Evolutionary conservation across 164 flowering plant species (phyloP), one percentile per base, ranked within the genome.

Genomic region (Vitis riparia): DNA sequence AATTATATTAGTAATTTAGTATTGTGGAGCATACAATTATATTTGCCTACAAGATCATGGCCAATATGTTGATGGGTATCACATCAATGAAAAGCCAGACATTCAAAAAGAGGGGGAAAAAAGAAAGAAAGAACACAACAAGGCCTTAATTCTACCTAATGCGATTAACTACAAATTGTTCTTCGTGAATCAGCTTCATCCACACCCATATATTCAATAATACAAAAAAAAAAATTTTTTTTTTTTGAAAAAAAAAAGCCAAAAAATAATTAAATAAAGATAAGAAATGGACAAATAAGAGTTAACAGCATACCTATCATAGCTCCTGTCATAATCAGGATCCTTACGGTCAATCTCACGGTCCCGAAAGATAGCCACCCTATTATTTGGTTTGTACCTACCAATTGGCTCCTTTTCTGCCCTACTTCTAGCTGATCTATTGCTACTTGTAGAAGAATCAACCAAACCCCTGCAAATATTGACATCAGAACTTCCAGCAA

Each of bases 321-420:
- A 93, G 84, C 68, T 96, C 77, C 99, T 82, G 79, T 96, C 91
- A 86, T 88, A 96, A 75, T 96, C 99, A 67, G 98, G 99, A 65
- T 96, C 98, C 73, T 89, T 90, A 11, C 92, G 84, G 11, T 96
- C 99, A 75, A 91, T 71, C 53, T 93, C 99, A 73, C 97, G 97
- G 55, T 96, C 99, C 30, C 99, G 88, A 70, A 93, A 89, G 62
- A 96, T 92, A 66, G 99, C 99, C 67, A 96, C 99, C 81, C 91
- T 85, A 68, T 50, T 95, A 80, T 84, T 91, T 55, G 87, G 69
- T 72, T 74, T 90, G 79, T 75, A 70, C 80, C 98, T 85, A 79
- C 81, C 81, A 78, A 83, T 74, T 19, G 93, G 86, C 74, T 93
- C 97, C 78, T 78, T 88, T 55, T 87, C 94, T 70, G 77, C 61